These are phyloP conservation scores for Arthroderma sp. DNA, from an alignment of 2,329 filamentous ascomycete genomes.

Conservation along the genomic window DNA sequence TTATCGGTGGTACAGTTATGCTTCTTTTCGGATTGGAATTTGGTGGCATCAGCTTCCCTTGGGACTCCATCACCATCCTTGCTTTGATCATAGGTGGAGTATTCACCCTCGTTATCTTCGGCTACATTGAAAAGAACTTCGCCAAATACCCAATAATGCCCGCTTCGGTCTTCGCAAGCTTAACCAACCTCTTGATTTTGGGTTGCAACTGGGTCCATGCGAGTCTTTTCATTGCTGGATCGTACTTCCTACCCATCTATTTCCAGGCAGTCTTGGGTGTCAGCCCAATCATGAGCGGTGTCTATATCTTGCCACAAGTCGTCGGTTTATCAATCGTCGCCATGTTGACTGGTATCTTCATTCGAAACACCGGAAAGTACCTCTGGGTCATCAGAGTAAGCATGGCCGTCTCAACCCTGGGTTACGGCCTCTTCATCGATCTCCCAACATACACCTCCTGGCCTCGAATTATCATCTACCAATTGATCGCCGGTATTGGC, in stretches of 20 bases:
- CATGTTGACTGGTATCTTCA: constrained; percentile 49
- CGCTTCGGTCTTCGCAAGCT: constrained; percentile 51
- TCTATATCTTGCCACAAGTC: constrained; percentile 60
- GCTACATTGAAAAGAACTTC: constrained; percentile 57
- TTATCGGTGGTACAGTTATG: constrained; percentile 72
- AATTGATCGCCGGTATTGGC: constrained; percentile 48
- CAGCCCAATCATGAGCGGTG: constrained; percentile 56
- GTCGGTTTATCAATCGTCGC: constrained; percentile 54
- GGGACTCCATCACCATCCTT: constrained; percentile 61
- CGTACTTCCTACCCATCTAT: constrained; percentile 75
- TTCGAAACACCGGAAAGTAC: constrained; percentile 60
- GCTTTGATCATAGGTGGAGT: constrained; percentile 65
- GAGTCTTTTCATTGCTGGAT: constrained; percentile 61
- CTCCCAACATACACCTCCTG: constrained; percentile 40
- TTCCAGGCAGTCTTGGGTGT: constrained; percentile 63
- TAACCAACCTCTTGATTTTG: constrained; percentile 54
- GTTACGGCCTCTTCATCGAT: constrained; percentile 52
- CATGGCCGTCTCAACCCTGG: constrained; percentile 47
- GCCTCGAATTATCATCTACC: constrained; percentile 39
- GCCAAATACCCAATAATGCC: constrained; percentile 72
- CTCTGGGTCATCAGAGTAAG: constrained; percentile 47
- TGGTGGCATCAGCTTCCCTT: constrained; percentile 62
- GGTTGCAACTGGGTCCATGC: constrained; percentile 59
- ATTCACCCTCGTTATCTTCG: constrained; percentile 50
- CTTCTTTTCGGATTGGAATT: constrained; percentile 75